Base-by-base conservation (phyloP, 2,329 filamentous ascomycete species). In the Aspergillus unguis region DNA sequence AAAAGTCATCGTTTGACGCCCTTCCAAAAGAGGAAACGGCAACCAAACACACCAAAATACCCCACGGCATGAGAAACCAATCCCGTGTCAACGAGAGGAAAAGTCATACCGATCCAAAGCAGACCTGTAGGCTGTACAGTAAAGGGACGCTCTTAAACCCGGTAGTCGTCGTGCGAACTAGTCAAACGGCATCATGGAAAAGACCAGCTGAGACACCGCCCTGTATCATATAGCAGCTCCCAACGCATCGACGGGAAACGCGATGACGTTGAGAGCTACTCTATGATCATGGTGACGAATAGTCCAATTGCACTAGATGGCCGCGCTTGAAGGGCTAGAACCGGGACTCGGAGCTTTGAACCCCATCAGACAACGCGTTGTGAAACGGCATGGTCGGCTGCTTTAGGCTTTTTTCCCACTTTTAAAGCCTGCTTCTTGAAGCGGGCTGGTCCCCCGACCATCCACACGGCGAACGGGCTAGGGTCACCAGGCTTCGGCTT, bases 361-460 rank as follows among this genome's bases (percentile, higher is more conserved):
- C 50, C 40, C 49, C 48, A 58, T 68, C 60, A 69, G 62, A 70
- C 65, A 59, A 66, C 62, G 63, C 61, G 62, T 60, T 59, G 67
- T 52, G 54, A 54, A 44, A 37, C 54, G n/a, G 52, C 57, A 53
- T 58, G 57, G 42, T 57, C 56, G 36, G 63, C 55, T 55, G 63
- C 52, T 63, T 74, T 71, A 68, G 72, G 68, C 70, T 75, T 77
- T 71, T 76, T 76, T 69, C 66, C 69, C 66, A 59, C 68, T 70
- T 77, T 78, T 71, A 71, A 71, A 68, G 70, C 60, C 66, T 70
- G 64, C 56, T 62, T 64, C 42, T 61, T 62, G 40, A 58, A 56
- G 44, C 61, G 58, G 48, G 67, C 63, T 37, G 65, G 49, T 35
- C 42, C 62, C 38, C 75, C 75, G 44, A 73, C 65, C 71, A 77